phyloP scores from a whole-genome alignment of 306 rosid species.

The Prunus davidiana region DNA sequence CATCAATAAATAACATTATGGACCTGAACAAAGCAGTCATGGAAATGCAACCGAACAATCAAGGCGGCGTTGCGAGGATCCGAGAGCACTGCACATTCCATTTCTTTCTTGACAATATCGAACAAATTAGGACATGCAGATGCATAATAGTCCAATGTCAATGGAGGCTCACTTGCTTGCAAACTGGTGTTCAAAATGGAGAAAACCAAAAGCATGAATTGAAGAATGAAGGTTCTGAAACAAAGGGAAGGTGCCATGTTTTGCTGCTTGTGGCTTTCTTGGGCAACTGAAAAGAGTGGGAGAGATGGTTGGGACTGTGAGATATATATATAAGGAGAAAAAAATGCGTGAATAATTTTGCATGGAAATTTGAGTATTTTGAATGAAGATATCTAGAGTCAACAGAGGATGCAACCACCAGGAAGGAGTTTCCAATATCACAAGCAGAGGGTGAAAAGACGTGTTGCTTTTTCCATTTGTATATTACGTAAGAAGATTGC shows the following conservation, averaged over 20 bases:
- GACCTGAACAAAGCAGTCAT: slow-evolving; percentile 93
- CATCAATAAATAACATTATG: neutral
- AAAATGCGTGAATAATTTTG: slow-evolving; percentile 8
- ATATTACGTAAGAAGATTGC: neutral
- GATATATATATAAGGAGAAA: slow-evolving; percentile 30
- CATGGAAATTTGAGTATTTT: slow-evolving; percentile 34
- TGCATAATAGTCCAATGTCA: slow-evolving; percentile 74
- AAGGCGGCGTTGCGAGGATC: slow-evolving; percentile 72
- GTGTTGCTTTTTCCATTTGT: slow-evolving; percentile 1
- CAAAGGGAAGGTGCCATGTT: slow-evolving; percentile 42
- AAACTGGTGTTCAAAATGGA: slow-evolving; percentile 27
- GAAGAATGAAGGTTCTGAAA: slow-evolving; percentile 24
- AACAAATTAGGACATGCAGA: slow-evolving; percentile 72
- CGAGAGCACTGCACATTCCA: slow-evolving; percentile 62
- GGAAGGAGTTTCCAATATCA: slow-evolving; percentile 13
- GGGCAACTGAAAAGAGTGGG: slow-evolving; percentile 31
- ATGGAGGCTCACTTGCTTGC: slow-evolving; percentile 48
- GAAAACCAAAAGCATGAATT: slow-evolving; percentile 28
- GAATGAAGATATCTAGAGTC: slow-evolving; percentile 40
- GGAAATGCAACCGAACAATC: slow-evolving; percentile 74
- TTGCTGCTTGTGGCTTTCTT: slow-evolving; percentile 17
- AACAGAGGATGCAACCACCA: slow-evolving; percentile 80
- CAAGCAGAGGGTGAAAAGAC: neutral
- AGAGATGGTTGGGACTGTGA: slow-evolving; percentile 42
- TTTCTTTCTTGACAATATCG: slow-evolving; percentile 62